Conservation (phyloP, 129 eudicot genomes). For the Artemisia argyi region DNA sequence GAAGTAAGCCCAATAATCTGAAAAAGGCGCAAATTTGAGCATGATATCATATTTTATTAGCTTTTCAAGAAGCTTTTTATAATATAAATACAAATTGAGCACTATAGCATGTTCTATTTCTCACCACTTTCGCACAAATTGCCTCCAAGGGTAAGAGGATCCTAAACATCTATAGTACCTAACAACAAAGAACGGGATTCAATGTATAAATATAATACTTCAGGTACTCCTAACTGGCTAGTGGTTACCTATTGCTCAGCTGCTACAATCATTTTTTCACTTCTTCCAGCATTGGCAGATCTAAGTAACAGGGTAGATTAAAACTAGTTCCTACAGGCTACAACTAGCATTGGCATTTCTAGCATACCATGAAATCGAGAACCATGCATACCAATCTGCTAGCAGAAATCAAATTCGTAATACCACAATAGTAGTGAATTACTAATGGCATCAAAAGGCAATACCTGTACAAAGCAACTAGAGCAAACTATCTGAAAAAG, state of each 20-base stretch:
- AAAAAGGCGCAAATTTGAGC: constrained; percentile 8
- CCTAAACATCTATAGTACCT: too few species aligned
- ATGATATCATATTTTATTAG: background rate
- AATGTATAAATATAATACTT: background rate
- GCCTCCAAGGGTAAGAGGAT: too few species aligned
- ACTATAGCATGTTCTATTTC: background rate
- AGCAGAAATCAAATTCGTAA: too few species aligned
- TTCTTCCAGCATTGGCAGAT: background rate
- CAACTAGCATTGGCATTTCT: too few species aligned
- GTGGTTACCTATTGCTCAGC: background rate
- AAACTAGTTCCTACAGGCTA: too few species aligned
- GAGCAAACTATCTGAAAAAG: too few species aligned
- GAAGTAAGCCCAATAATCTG: background rate
- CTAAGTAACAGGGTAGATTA: background rate
- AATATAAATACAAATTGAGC: background rate
- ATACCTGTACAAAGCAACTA: too few species aligned
- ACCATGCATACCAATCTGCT: too few species aligned
- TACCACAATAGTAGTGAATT: too few species aligned
- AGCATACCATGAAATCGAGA: too few species aligned
- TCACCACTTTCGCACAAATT: background rate
- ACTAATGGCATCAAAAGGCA: too few species aligned
- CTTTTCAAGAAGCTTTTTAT: constrained; percentile 1
- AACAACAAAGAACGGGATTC: too few species aligned
- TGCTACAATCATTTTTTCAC: background rate
- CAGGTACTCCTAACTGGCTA: background rate